Evolutionary conservation across 192 early-diverging fungal genomes (phyloP).

Genomic region (Podila verticillata): DNA sequence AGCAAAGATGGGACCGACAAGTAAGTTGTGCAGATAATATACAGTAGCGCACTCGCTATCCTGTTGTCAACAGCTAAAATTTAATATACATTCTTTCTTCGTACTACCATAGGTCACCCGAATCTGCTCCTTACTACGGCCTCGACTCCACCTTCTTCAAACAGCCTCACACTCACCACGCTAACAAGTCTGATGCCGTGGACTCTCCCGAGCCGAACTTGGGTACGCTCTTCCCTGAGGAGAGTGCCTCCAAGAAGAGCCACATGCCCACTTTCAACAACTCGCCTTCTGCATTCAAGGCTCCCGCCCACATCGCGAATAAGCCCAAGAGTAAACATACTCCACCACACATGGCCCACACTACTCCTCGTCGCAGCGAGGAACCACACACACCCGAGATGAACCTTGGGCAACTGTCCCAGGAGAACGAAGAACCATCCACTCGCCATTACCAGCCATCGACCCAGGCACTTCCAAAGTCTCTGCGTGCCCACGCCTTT

Average conservation of each 20-base stretch:
- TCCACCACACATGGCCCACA: no score
- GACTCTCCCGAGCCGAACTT: slow-evolving; percentile 11
- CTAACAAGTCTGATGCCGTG: background rate
- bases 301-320: background rate
- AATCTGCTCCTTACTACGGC: background rate
- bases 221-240: background rate
- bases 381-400: slow-evolving; percentile 8
- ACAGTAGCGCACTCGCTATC: no score
- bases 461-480: no score
- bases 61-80: no score
- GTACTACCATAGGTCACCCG: no score
- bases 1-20: no score
- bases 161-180: background rate
- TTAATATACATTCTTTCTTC: no score
- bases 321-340: background rate
- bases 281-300: background rate
- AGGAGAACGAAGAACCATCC: background rate
- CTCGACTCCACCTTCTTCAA: slow-evolving; percentile 3
- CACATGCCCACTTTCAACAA: background rate
- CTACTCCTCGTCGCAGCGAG: background rate
- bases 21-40: no score
- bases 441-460: no score
- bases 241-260: background rate
- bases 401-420: slow-evolving; percentile 3
- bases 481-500: no score